Evolutionary conservation across 805 yeast species (phyloP), one percentile per base, ranked within the genome.

Genomic region (Yarrowia keelungensis): DNA sequence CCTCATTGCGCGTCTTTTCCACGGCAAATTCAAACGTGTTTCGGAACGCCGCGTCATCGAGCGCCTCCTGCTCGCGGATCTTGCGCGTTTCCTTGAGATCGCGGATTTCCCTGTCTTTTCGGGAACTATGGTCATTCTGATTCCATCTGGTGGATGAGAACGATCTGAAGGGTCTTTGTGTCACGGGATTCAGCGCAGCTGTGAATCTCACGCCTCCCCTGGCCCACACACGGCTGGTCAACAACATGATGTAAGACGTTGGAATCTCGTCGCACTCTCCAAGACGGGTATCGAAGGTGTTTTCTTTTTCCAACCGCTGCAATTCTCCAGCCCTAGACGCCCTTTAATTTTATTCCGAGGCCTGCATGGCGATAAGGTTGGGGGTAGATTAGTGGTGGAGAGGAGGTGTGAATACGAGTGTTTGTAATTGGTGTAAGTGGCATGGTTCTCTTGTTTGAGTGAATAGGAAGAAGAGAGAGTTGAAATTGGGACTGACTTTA

Each of bases 281-380:
- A 26, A 26, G 32, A 26, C 32, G 32, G 32, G 32, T 26, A 26
- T 26, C 32, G 32, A 5, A 26, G 39, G 42, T 50, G 56, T 12
- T 53, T 53, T 39, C 45, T 53, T 53, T 53, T 53, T 53, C 14
- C 38, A 26, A 26, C 32, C 32, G 32, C 32, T 26, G 32, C 32
- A 26, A 26, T 38, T 38, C 39, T 38, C 43, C 22, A 19, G 43
- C 19, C 45, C 45, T 4, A 39, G 11, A 53, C 45, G 59, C 59
- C 59, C 59, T 53, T 22, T 53, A 53, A 53, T 53, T 53, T 53
- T 53, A 53, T 53, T 39, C 59, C 8, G 12, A 45, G 12, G 56
- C 8, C 59, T 53, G 59, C 59, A 53, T 53, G 45, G 59, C 59
- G 59, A 53, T 53, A 53, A 53, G 59, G 59, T 53, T 53, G 59